A percentile compares a stretch with the other conserved stretches of the same genome.
These are phyloP conservation scores for Colletotrichum sp. DNA, from an alignment of 2,329 filamentous ascomycete species.

Conservation along the genomic window DNA sequence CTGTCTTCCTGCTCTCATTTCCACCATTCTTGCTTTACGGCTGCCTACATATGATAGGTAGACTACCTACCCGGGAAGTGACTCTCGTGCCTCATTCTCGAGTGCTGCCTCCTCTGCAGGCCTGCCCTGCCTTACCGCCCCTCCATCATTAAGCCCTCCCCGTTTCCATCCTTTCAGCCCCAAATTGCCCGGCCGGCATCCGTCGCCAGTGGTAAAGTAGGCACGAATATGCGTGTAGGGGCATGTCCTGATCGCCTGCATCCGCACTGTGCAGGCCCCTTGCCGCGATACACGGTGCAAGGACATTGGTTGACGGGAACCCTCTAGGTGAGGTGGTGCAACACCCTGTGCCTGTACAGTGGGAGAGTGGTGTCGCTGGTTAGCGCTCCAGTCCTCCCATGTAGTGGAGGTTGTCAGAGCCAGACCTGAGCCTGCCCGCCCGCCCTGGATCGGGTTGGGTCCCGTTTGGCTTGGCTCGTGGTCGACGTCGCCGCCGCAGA, in stretches of 20 bases:
- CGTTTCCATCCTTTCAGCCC: background rate
- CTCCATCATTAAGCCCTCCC: background rate
- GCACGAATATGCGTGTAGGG: slow-evolving; percentile 3
- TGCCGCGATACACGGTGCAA: slow-evolving; percentile 1
- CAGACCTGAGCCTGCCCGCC: background rate
- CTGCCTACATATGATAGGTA: background rate
- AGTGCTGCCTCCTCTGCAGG: background rate
- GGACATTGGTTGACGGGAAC: background rate
- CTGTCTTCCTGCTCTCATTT: background rate
- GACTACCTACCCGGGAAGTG: background rate
- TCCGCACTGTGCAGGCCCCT: slow-evolving; percentile 10
- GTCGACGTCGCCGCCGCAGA: slow-evolving; percentile 15
- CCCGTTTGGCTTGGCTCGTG: background rate
- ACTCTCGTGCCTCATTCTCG: background rate
- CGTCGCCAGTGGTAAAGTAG: background rate
- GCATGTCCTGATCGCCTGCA: background rate
- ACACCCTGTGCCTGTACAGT: background rate
- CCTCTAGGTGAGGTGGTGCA: background rate
- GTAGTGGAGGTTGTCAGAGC: background rate
- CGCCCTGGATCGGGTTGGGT: background rate
- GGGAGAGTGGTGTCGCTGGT: background rate
- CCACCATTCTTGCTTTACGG: background rate
- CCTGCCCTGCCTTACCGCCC: slow-evolving; percentile 15
- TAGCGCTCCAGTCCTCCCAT: background rate
- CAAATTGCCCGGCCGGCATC: background rate